A percentile compares a stretch with the other conserved stretches of the same genome.
phyloP scores from a whole-genome alignment of 768 basidiomycete genomes.

The Auriscalpium vulgare region DNA sequence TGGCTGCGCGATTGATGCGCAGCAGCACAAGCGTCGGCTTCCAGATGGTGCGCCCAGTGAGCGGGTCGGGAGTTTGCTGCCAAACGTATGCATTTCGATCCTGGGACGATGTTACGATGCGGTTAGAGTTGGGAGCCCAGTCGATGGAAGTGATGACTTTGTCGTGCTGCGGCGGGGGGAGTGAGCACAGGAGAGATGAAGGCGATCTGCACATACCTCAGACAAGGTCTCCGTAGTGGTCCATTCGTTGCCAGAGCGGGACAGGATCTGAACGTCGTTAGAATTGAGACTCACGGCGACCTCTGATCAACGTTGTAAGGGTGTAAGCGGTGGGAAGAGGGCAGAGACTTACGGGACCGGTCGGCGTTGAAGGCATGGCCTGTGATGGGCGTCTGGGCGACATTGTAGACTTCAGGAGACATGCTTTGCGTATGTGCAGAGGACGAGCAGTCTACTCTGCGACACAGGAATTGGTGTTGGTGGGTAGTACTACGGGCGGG shows the following conservation, averaged over 20 bases:
- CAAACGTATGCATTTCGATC: conserved; percentile 99
- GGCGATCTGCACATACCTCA: conserved; percentile 50
- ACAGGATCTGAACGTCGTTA: conserved; percentile 79
- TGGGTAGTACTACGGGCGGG: neutral
- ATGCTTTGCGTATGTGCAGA: conserved; percentile 35
- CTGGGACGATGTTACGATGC: conserved; percentile 98
- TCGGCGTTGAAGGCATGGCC: conserved; percentile 89
- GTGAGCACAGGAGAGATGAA: neutral
- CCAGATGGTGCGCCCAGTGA: conserved; percentile 71
- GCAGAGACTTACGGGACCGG: conserved; percentile 58
- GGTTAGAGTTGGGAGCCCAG: conserved; percentile 95
- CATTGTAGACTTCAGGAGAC: conserved; percentile 73
- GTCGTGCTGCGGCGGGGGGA: conserved; percentile 69
- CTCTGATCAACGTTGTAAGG: conserved; percentile 39
- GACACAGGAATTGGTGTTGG: neutral
- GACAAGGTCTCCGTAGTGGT: conserved; percentile 65
- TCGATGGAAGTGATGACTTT: conserved; percentile 97
- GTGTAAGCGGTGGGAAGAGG: conserved; percentile 5
- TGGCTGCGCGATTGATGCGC: conserved; percentile 93
- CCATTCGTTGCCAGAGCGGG: conserved; percentile 62
- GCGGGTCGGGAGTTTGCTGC: conserved; percentile 71
- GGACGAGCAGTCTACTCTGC: conserved; percentile 89
- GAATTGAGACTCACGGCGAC: conserved; percentile 87
- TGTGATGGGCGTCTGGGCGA: conserved; percentile 81
- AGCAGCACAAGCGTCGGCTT: conserved; percentile 95